These are phyloP conservation scores for Camellia granthamiana DNA, from an alignment of 148 eudicot genomes.

Conservation along the genomic window DNA sequence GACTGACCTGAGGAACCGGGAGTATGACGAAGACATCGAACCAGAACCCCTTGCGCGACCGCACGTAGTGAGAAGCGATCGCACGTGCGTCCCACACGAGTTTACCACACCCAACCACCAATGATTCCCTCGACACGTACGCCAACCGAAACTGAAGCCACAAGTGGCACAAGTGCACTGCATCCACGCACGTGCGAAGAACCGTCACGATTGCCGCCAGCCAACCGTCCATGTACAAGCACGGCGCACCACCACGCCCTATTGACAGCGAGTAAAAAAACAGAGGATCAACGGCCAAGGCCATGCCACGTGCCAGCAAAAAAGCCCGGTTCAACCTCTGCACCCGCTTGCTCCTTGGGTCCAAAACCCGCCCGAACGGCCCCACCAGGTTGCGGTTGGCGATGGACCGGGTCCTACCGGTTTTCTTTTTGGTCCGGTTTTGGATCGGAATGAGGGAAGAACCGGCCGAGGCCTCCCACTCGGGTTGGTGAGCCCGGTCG, in stretches of 20 bases:
- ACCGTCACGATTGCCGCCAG: slow-evolving; percentile 53
- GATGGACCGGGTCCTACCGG: neutral
- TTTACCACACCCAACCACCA: slow-evolving; percentile 94
- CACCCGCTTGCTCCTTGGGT: slow-evolving; percentile 73
- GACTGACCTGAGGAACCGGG: slow-evolving; percentile 88
- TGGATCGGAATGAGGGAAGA: slow-evolving; percentile 66
- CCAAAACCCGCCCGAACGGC: slow-evolving; percentile 40
- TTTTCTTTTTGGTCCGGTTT: slow-evolving; percentile 16
- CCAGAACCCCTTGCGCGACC: slow-evolving; percentile 83
- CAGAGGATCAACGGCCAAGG: slow-evolving; percentile 82
- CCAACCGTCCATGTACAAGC: slow-evolving; percentile 74
- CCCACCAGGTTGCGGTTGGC: slow-evolving; percentile 13
- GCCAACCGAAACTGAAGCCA: slow-evolving; percentile 92
- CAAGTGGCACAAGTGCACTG: slow-evolving; percentile 67
- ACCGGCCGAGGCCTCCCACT: slow-evolving; percentile 91
- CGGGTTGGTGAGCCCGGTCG: slow-evolving; percentile 67
- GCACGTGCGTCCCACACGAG: slow-evolving; percentile 94
- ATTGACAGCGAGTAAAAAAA: slow-evolving; percentile 83
- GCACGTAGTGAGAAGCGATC: slow-evolving; percentile 62
- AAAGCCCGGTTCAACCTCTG: slow-evolving; percentile 68
- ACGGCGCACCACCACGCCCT: slow-evolving; percentile 61
- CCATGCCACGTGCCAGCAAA: slow-evolving; percentile 68
- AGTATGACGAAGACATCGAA: slow-evolving; percentile 84
- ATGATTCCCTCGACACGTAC: slow-evolving; percentile 84
- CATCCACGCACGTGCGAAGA: slow-evolving; percentile 65